phyloP scores from a whole-genome alignment of 1,284 basidiomycete species.

The Sporisorium graminicola region DNA sequence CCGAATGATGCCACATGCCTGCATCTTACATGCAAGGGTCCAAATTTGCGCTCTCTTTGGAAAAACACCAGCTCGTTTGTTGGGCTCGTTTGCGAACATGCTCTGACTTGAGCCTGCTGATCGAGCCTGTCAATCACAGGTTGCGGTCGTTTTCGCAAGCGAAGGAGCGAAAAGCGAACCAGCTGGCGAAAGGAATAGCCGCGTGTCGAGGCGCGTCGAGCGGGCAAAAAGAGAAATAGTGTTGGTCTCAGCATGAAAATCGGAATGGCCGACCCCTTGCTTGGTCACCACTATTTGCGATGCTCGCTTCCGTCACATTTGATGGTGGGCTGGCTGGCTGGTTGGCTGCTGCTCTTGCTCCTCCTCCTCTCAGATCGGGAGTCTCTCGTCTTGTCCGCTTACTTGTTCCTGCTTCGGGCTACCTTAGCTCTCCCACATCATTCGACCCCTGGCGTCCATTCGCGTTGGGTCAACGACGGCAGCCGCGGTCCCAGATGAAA shows the following conservation, averaged over 20 bases:
- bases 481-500: neutral
- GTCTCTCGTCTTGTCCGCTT: neutral
- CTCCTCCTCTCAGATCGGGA: neutral
- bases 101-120: neutral
- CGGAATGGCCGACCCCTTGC: constrained; percentile 1
- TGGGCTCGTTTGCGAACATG: too few relatives aligned
- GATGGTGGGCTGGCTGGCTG: neutral
- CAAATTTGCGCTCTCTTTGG: neutral
- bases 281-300: neutral
- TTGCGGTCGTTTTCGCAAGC: neutral
- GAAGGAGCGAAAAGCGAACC: neutral
- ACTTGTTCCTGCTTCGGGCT: neutral
- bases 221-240: neutral
- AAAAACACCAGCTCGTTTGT: too few relatives aligned
- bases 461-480: neutral
- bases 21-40: constrained; percentile 12
- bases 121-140: neutral
- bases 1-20: constrained; percentile 2
- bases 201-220: neutral
- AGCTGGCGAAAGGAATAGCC: neutral
- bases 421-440: neutral
- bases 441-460: neutral
- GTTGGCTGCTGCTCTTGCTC: neutral
- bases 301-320: neutral
- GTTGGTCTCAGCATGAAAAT: constrained; percentile 8